Evolutionary conservation across 257 asterid species (phyloP), one percentile per base, ranked within the genome.

Genomic region (Plectranthus barbatus): DNA sequence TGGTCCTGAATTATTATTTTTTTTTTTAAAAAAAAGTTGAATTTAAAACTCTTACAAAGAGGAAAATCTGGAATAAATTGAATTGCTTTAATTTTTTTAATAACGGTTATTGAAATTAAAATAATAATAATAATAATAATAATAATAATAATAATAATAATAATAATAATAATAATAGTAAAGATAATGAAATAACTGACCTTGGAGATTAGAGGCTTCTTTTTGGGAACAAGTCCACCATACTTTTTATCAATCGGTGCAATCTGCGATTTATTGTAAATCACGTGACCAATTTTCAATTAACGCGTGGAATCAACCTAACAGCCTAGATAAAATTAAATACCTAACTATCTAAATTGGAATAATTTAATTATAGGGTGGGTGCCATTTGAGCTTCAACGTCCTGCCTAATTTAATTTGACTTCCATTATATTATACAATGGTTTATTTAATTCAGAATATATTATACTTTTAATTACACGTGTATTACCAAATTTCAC

Each of bases 181-280:
- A 42, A 1, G 46, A 62, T 1, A 42, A 17, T 17, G 17, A 63
- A 6, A 60, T 21, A 7, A 0, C 75, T 84, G 74, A 69, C 95
- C 88, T 90, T 90, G 6, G 97, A 78, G 47, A 90, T 90, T 4
- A 90, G 73, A 15, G 97, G 95, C 76, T 85, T 90, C 86, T 85
- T 90, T 68, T 84, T 90, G 5, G 95, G 95, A 62, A 63, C 47
- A 34, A 90, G 84, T 33, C 87, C 92, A 13, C 95, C 94, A 59
- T 90, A 90, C 67, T 73, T 85, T 11, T 77, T 81, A 37, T 65
- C 89, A 21, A 56, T 11, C 14, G 86, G 66, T 37, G 83, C 60
- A 42, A 56, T 61, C 97, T 86, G 51, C 10, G 1, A 41, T 15
- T n/a, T n/a, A n/a, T n/a, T 6, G 7, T 10, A 15, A 49, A 40